These are phyloP conservation scores for Drosera capensis DNA, from an alignment of 148 eudicot species.

Conservation along the genomic window DNA sequence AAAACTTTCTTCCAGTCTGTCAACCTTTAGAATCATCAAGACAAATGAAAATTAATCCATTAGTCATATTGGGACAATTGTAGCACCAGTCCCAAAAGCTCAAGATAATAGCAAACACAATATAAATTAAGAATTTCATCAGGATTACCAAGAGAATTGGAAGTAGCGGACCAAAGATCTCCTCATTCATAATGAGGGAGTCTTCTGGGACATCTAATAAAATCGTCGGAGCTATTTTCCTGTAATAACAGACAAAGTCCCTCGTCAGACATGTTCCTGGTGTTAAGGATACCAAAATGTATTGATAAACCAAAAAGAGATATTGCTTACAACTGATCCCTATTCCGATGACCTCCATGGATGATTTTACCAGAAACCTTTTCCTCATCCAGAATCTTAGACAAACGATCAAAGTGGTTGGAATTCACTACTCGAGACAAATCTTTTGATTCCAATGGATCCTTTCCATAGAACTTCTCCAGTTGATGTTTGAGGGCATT, in stretches of 20 bases:
- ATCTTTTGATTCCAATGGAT: constrained; percentile 33
- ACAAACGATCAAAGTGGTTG: constrained; percentile 40
- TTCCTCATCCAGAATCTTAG: constrained; percentile 37
- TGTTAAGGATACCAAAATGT: not conserved
- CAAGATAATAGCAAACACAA: not conserved
- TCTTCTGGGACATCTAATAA: constrained; percentile 50
- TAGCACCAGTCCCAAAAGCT: not conserved
- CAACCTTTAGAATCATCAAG: constrained; percentile 21
- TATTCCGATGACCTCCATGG: constrained; percentile 44
- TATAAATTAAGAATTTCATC: not conserved
- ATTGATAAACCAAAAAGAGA: not conserved
- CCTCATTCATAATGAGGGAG: constrained; percentile 50
- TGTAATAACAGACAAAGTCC: constrained; percentile 10
- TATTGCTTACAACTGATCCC: constrained; percentile 25
- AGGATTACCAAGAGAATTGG: constrained; percentile 43
- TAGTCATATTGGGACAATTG: not conserved
- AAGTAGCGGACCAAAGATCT: constrained; percentile 68
- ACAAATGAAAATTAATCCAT: constrained; percentile 1
- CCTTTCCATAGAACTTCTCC: constrained; percentile 30
- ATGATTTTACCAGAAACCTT: constrained; percentile 36
- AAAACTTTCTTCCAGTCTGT: constrained; percentile 34
- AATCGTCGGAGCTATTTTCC: constrained; percentile 51
- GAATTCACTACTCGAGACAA: constrained; percentile 34
- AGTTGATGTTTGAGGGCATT: constrained; percentile 30
- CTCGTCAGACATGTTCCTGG: not conserved